Base-by-base conservation (phyloP, 2,329 filamentous ascomycete species). In the Xylaria sp. region DNA sequence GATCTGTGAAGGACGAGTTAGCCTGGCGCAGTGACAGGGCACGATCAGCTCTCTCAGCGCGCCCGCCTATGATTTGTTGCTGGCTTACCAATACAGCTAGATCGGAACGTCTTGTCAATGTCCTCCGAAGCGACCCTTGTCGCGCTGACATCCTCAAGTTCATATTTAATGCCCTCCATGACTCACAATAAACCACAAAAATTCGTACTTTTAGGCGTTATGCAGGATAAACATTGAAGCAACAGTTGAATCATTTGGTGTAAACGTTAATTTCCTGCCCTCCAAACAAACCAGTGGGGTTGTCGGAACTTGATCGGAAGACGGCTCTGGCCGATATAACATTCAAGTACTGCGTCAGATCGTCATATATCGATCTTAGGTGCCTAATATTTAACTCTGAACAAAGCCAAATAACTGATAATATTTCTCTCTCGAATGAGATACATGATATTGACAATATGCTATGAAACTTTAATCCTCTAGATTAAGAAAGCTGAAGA, bases 61-160 rank as follows among this genome's bases (percentile, higher is more conserved):
- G 15, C 18, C 49, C 46, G 28, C 23, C 12, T 28, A 28, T 39
- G 55, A 33, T 48, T 49, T 48, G 43, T 58, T 56, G 52, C 63
- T 20, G 59, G 81, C 86, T 75, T 78, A 90, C 89, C 89, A 73
- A 90, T 90, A 75, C 83, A 86, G 77, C 81, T 87, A 20, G 88
- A 89, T 64, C 86, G 84, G 76, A 91, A 90, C 33, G 86, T 88
- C 74, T 81, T 81, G 79, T 91, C 88, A 70, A 91, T 91, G 67
- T 87, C 82, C 12, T 85, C 84, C 25, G 87, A 79, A 41, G 83
- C 78, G 62, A 91, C 77, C 6, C 76, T 75, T 13, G 83, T 85
- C 48, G 82, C 85, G 74, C 83, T 78, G 75, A 90, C 83, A 72
- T 83, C 76, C 69, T 88, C 86, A n/a, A 90, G 80, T 75, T 85